Percentiles rank a stretch among this genome's conserved stretches.
These are phyloP conservation scores for Dicorynia guianensis DNA, from an alignment of 306 rosid genomes.

Conservation along the genomic window DNA sequence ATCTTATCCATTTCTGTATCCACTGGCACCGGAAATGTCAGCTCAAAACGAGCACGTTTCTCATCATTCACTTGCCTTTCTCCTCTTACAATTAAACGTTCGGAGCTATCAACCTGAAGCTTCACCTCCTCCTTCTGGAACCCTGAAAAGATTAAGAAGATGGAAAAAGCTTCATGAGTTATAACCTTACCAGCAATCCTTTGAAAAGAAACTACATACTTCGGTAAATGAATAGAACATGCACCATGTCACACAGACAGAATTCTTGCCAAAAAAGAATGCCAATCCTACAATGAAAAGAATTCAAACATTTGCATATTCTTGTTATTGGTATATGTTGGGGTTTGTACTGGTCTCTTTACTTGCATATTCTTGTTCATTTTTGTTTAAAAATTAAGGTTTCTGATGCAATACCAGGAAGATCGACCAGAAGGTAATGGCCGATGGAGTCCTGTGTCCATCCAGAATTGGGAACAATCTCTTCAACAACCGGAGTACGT, in stretches of 20 bases:
- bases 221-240: too few species aligned
- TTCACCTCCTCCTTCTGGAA: constrained; percentile 68
- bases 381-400: not conserved
- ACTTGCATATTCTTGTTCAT: constrained; percentile 22
- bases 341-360: too few species aligned
- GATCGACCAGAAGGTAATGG: constrained; percentile 73
- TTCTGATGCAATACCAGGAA: constrained; percentile 64
- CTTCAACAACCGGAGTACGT: constrained; percentile 39
- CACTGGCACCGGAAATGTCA: constrained; percentile 51
- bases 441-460: constrained; percentile 65
- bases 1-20: constrained; percentile 55
- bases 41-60: constrained; percentile 49
- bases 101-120: constrained; percentile 51
- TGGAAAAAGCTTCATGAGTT: not conserved
- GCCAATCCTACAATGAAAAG: too few species aligned
- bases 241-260: too few species aligned
- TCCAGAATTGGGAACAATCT: constrained; percentile 57
- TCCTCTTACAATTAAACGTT: constrained; percentile 52
- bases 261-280: too few species aligned
- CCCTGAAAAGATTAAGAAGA: constrained; percentile 47
- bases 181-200: not conserved
- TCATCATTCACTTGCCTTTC: constrained; percentile 53
- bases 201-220: too few species aligned
- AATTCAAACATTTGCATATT: too few species aligned
- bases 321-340: too few species aligned